Base-by-base conservation (phyloP, 768 basidiomycete species). In the Coprinopsis strossmayeri region DNA sequence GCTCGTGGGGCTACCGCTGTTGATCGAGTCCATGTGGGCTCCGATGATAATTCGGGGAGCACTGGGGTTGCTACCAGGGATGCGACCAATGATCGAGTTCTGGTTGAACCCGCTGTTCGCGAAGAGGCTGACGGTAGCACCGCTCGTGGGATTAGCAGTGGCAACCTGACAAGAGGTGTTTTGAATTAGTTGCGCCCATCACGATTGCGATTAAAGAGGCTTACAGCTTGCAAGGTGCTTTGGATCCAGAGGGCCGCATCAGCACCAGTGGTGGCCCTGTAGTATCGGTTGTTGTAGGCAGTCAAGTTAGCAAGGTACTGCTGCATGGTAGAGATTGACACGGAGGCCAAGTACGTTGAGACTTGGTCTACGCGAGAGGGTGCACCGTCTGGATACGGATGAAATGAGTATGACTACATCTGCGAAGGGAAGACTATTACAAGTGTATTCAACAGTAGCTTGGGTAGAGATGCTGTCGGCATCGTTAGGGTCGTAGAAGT, bases 1-100 rank as follows among this genome's bases (percentile, higher is more conserved):
- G 23, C 52, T 58, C 3, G 64, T 59, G 5, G 43, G 43, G 18
- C 49, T 63, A 27, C 56, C 52, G 18, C 52, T 58, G 52, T 69
- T 68, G 51, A 67, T 64, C 0, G 66, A 71, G 50, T 72, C 71
- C 54, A 70, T 66, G 50, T 72, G 71, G 10, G 63, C 65, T 10
- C 65, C 70, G 35, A 73, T 46, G 45, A 72, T 66, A 23, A 64
- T 63, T 25, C 62, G 54, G 11, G 68, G 66, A 5, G 51, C 52
- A 9, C 44, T 48, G 18, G 57, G 46, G n/a, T 55, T 51, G 1
- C 35, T 61, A n/a, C 68, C 66, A 2, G 64, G 57, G 45, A 69
- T 62, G 48, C 59, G 66, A 27, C 59, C 64, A 34, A 67, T 59
- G 52, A 67, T 61, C 5, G 65, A 66, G 50, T 54, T 58, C 49